phyloP scores from a whole-genome alignment of 352 stramenopile genomes.

The Pythium rhizo-oryzae region DNA sequence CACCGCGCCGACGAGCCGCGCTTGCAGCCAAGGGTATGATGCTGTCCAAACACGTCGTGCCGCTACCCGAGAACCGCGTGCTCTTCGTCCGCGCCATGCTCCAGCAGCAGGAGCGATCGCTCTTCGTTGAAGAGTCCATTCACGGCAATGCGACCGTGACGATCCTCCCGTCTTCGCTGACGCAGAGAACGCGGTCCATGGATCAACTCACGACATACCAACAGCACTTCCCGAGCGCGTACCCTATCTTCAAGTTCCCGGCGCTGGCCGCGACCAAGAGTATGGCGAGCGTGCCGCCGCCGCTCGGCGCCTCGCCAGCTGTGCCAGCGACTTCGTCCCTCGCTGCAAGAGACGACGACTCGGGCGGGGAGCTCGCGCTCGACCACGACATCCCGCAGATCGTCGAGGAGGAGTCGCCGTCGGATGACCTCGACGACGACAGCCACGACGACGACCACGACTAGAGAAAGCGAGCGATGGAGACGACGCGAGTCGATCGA shows the following conservation, averaged over 20 bases:
- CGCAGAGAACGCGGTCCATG: conserved; percentile 44
- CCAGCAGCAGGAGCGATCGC: conserved; percentile 80
- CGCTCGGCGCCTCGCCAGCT: not conserved
- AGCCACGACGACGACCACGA: conserved; percentile 20
- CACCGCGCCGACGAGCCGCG: conserved; percentile 38
- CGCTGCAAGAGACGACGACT: not conserved
- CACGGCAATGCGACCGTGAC: conserved; percentile 21
- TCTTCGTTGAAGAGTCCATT: conserved; percentile 66
- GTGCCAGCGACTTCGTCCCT: not conserved
- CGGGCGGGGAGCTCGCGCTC: not conserved
- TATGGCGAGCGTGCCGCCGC: conserved; percentile 24
- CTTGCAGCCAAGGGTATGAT: conserved; percentile 60
- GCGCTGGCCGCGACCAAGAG: conserved; percentile 21
- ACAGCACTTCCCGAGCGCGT: conserved; percentile 47
- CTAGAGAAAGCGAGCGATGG: too few relatives aligned
- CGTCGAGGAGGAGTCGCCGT: conserved; percentile 12
- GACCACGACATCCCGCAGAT: conserved; percentile 21
- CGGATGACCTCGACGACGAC: conserved; percentile 7
- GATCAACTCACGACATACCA: conserved; percentile 48
- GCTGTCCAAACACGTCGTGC: conserved; percentile 78
- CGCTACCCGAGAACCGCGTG: conserved; percentile 72
- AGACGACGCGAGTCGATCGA: too few relatives aligned
- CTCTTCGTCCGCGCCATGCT: conserved; percentile 86
- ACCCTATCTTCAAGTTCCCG: conserved; percentile 70
- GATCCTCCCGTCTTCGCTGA: conserved; percentile 30